Evolutionary conservation across 176 grass and related monocot species (phyloP).

Genomic region (Rhynchospora breviuscula): DNA sequence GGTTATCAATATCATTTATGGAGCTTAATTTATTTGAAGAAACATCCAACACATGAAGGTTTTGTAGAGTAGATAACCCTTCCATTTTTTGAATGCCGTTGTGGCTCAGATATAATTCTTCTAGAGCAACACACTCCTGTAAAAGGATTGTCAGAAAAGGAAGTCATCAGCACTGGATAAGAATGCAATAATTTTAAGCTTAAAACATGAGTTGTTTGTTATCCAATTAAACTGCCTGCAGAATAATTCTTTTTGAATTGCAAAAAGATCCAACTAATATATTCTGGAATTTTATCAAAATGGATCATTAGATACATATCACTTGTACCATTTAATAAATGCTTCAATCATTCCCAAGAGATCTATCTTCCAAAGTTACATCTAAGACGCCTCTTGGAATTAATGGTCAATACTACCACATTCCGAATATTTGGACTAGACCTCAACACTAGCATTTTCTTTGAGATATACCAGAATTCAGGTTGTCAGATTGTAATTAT

Average conservation of each 20-base stretch:
- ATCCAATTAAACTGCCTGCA: too few relatives aligned
- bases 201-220: background rate
- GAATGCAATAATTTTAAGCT: background rate
- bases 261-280: background rate
- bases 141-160: background rate
- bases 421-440: background rate
- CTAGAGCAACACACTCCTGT: slow-evolving; percentile 63
- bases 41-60: slow-evolving; percentile 83
- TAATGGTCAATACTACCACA: background rate
- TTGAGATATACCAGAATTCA: background rate
- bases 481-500: background rate
- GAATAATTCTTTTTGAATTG: background rate
- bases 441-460: too few relatives aligned
- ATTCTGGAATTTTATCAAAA: background rate
- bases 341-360: background rate
- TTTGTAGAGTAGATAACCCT: slow-evolving; percentile 71
- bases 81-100: slow-evolving; percentile 97
- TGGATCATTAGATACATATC: background rate
- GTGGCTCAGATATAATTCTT: slow-evolving; percentile 94
- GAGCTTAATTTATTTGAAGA: slow-evolving; percentile 78
- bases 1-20: slow-evolving; percentile 58
- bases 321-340: background rate
- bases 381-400: background rate
- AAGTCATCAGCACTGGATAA: background rate
- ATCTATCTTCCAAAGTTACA: background rate